Base-by-base conservation (phyloP, 805 yeast species). In the Candida insectalens region DNA sequence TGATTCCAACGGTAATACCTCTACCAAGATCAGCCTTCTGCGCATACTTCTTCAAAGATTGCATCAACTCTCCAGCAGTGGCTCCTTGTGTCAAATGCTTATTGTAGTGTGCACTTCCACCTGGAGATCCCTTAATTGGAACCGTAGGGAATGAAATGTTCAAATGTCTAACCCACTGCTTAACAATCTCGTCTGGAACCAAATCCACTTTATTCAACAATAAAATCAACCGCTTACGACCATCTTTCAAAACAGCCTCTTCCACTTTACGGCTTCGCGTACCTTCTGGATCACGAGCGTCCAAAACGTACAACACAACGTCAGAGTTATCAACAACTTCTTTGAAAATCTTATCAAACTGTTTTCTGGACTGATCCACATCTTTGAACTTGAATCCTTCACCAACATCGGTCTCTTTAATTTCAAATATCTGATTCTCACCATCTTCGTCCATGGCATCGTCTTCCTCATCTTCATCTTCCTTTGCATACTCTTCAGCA, bases 211-310 rank as follows among this genome's bases (percentile, higher is more conserved):
- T 92, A 66, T 92, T 92, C 46, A 92, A 63, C 29, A 89, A 72
- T 46, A 87, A 72, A 36, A 92, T 83, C 42, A 92, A 68, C 51
- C 96, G 73, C 59, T 92, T 92, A 34, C 77, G 76, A 39, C 83
- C 82, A 46, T 75, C 72, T 50, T 78, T 80, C 39, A 88, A 61
- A 30, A 92, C 85, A 3, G 94, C 83, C 54, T 84, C 82, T 65
- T 92, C 98, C 27, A 92, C 88, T 53, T 76, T 84, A 54, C 77
- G 75, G 6, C 96, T 87, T 52, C 98, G 75, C 3, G 97, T 89
- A 14, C 85, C 78, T 57, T 84, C 95, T 36, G 98, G 98, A 59
- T 92, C 96, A 59, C 98, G 78, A 1, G 98, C 95, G 60, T 89
- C 98, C 51, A 89, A 63, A n/a, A 89, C 96, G 51, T 92, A 89